These are phyloP conservation scores for Collariella sp. DNA, from an alignment of 495 filamentous ascomycete genomes.

Conservation along the genomic window DNA sequence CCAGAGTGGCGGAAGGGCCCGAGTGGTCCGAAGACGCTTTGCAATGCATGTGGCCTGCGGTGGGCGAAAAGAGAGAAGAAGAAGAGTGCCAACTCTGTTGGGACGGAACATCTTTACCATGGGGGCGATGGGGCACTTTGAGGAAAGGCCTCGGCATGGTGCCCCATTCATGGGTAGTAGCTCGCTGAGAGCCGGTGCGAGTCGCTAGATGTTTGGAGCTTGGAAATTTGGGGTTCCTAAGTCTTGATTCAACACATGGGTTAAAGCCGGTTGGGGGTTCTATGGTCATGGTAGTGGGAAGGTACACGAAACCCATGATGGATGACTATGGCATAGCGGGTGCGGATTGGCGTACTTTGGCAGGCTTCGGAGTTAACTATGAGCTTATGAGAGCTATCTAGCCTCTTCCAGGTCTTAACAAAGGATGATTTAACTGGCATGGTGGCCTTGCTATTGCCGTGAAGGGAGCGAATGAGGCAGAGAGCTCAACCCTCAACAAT, in stretches of 20 bases:
- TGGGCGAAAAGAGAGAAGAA: conserved; percentile 80
- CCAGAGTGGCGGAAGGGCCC: conserved; percentile 97
- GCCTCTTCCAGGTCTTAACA: no score
- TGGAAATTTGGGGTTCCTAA: neutral
- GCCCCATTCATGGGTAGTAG: no score
- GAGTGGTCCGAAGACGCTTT: conserved; percentile 87
- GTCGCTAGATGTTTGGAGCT: neutral
- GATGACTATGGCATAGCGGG: no score
- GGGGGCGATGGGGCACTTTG: neutral
- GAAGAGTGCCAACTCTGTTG: conserved; percentile 23
- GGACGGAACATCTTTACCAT: neutral
- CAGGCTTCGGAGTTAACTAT: no score
- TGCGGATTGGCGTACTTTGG: no score
- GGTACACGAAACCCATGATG: neutral
- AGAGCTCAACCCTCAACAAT: no score
- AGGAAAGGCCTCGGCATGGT: no score
- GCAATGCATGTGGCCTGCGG: conserved; percentile 90
- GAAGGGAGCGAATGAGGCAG: no score
- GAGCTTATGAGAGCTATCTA: no score
- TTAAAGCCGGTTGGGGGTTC: neutral
- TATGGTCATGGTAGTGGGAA: neutral
- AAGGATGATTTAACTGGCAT: no score
- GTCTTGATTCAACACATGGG: neutral
- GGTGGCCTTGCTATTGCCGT: no score
- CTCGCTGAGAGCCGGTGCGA: no score